Percentiles rank a stretch among this genome's conserved stretches.
Conservation (phyloP, 148 eudicot genomes). For the Spergularia marina region DNA sequence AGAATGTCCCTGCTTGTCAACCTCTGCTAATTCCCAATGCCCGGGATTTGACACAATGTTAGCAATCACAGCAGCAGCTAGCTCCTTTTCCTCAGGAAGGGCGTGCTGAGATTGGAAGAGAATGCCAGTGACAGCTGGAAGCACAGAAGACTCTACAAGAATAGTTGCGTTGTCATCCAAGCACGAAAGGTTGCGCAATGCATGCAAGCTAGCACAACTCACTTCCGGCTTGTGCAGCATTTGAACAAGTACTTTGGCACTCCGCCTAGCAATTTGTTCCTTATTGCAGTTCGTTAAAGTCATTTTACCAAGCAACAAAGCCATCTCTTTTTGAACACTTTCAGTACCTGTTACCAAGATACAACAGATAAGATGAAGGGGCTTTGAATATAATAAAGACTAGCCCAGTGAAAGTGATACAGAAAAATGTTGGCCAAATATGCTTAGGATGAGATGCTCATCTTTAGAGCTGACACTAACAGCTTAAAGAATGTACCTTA, state of each 20-base stretch:
- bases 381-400: background rate
- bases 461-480: background rate
- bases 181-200: slow-evolving; percentile 47
- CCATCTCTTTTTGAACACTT: slow-evolving; percentile 46
- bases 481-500: background rate
- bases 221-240: slow-evolving; percentile 51
- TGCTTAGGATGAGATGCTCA: background rate
- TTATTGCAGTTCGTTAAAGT: slow-evolving; percentile 51
- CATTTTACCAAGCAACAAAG: slow-evolving; percentile 54
- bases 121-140: slow-evolving; percentile 49
- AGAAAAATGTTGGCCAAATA: background rate
- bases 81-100: slow-evolving; percentile 34
- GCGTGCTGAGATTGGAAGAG: slow-evolving; percentile 38
- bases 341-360: slow-evolving; percentile 43
- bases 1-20: slow-evolving; percentile 39
- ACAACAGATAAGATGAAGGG: background rate
- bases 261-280: slow-evolving; percentile 54
- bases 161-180: slow-evolving; percentile 60
- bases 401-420: background rate
- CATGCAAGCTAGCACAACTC: slow-evolving; percentile 48
- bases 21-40: slow-evolving; percentile 65
- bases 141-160: slow-evolving; percentile 54
- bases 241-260: slow-evolving; percentile 48
- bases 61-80: slow-evolving; percentile 53
- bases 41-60: slow-evolving; percentile 64